Evolutionary conservation across 2,329 filamentous ascomycete species (phyloP), one percentile per base, ranked within the genome.

Genomic region (Nannizziopsis barbatae): DNA sequence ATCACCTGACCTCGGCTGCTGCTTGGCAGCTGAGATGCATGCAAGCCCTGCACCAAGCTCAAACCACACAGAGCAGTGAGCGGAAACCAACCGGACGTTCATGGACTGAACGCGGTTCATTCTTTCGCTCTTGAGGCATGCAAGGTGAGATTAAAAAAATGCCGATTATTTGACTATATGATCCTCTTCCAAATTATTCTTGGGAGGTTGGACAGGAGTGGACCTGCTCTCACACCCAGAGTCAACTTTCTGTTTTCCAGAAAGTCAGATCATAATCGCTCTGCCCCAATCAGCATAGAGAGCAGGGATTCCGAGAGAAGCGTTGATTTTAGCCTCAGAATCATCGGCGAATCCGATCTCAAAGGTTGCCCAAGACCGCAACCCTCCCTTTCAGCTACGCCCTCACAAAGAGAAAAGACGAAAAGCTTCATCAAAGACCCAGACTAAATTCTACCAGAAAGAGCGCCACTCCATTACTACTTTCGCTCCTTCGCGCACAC

Each of bases 321-420:
- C 33, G 42, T 44, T 27, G 39, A 45, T 42, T 51, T 50, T 53
- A 49, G 54, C 46, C 46, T 31, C 41, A 39, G 45, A 41, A 33
- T 40, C 32, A 6, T 41, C 49, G 50, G 52, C 55, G 55, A 57
- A 57, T 57, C 55, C 50, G 46, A 53, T 48, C 42, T 17, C 35
- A 12, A 50, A 56, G 50, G 52, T 43, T 41, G 38, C 47, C 53
- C 55, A 56, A 56, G 55, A 56, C 48, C 43, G 9, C 44, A 32
- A 51, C 55, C 55, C 53, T n/a, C n/a, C 50, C 55, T 53, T 51
- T 55, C 52, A 55, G 52, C 55, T 56, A 52, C 50, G 49, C 48
- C 43, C 40, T 53, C 33, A 49, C 43, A 22, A 40, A 47, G 9
- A 27, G 38, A 9, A 42, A 37, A 27, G 38, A 42, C 14, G 30